Evolutionary conservation across 1,284 basidiomycete species (phyloP), one percentile per base, ranked within the genome.

Genomic region (Moniliophthora roreri): DNA sequence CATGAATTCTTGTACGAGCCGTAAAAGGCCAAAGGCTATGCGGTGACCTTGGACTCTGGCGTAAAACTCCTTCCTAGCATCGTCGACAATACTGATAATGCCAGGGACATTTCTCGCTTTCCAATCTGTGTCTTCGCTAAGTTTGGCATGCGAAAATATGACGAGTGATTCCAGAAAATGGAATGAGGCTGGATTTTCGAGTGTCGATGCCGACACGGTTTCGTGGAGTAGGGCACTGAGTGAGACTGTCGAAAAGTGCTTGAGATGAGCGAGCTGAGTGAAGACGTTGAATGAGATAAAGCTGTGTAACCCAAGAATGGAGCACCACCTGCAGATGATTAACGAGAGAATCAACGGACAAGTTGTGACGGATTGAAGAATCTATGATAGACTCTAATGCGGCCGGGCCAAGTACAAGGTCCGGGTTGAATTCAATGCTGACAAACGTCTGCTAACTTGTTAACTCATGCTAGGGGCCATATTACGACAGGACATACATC

Each of bases 161-260:
- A 75, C 59, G 9, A 84, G 56, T n/a, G 67, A 65, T 21, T 75
- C 65, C 9, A 79, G 62, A 56, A 84, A 80, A 1, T 60, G 53
- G 35, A 61, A 62, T 1, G 74, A 75, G 13, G 59, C 52, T 2
- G 64, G 60, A 45, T 65, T 55, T 52, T 56, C 56, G 28, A 66
- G 64, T 48, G 47, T 54, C 53, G 41, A 40, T 32, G 10, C 50
- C 5, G 47, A 57, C 36, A 58, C 69, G 45, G 66, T 77, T 2
- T 59, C 59, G 28, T 66, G 64, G 13, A 70, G 60, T 28, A 89
- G 70, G 11, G 76, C 49, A 1, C 79, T 75, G 7, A 88, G 66
- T 0, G 84, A 80, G 24, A 86, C 79, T 20, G 60, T 55, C 15
- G 78, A 72, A 57, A 87, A 89, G 63, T 91, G 88, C 54, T 85